phyloP scores from a whole-genome alignment of 2,329 filamentous ascomycete species.

The Penicillium oxalicum region DNA sequence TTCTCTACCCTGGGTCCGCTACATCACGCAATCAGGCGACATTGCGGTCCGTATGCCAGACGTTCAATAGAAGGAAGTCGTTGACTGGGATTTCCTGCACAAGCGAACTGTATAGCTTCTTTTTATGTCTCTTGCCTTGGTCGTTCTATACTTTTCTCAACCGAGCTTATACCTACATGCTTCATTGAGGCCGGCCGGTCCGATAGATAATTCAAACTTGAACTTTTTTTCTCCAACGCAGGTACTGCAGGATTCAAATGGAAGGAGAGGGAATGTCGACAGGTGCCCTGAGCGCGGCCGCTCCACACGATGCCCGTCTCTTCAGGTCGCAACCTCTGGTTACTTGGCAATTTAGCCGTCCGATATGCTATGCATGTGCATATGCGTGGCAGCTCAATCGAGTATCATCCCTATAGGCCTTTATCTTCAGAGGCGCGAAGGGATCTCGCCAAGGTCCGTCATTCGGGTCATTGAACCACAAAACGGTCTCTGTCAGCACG shows the following conservation, averaged over 20 bases:
- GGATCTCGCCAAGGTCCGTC: no score
- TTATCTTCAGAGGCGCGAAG: no score
- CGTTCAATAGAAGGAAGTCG: conserved; percentile 54
- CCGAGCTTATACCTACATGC: conserved; percentile 12
- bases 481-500: no score
- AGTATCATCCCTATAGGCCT: no score
- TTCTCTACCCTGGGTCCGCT: conserved; percentile 93
- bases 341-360: no score
- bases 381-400: no score
- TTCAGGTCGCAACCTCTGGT: no score
- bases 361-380: no score
- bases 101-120: conserved; percentile 21
- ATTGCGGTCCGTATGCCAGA: conserved; percentile 95
- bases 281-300: conserved; percentile 9
- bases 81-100: conserved; percentile 6
- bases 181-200: conserved; percentile 24
- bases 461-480: no score
- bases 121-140: not conserved
- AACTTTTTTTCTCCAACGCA: conserved; percentile 3
- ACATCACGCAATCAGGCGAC: conserved; percentile 96
- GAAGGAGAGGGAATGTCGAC: conserved; percentile 3
- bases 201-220: conserved; percentile 25
- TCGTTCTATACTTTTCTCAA: not conserved
- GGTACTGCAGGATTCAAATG: conserved; percentile 2
- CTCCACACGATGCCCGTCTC: no score